Percentiles rank a stretch among this genome's conserved stretches.
phyloP scores from a whole-genome alignment of 2,329 filamentous ascomycete genomes.

The Dactylellina haptotyla region DNA sequence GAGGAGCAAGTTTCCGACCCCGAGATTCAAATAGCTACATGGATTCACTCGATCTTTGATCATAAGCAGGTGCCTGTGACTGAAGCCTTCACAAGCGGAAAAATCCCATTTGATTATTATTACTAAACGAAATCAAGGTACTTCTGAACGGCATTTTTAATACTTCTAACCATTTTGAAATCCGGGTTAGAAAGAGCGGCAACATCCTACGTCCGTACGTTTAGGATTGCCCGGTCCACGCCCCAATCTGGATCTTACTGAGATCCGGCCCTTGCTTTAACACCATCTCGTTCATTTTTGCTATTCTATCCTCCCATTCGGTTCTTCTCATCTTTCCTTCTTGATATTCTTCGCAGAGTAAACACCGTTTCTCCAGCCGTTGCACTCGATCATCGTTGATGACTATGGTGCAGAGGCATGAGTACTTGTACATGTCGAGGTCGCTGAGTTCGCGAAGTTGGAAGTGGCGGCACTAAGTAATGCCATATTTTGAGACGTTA shows the following conservation, averaged over 20 bases:
- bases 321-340: conserved; percentile 5
- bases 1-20: no score
- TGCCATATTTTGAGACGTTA: not conserved
- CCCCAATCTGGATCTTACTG: not conserved
- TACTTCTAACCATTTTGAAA: no score
- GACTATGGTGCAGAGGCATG: conserved; percentile 16
- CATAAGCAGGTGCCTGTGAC: no score
- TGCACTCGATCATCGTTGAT: conserved; percentile 33
- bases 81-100: no score
- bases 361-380: conserved; percentile 11
- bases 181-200: no score
- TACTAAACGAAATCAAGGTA: no score
- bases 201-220: no score
- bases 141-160: no score
- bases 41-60: no score
- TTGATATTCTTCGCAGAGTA: conserved; percentile 6
- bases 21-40: no score
- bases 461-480: conserved; percentile 40
- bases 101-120: no score
- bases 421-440: conserved; percentile 39
- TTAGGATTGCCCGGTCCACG: no score
- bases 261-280: conserved; percentile 28
- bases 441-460: conserved; percentile 21
- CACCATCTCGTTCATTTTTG: conserved; percentile 14
- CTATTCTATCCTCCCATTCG: conserved; percentile 17